A percentile compares a stretch with the other conserved stretches of the same genome.
Conservation (phyloP, 2,329 filamentous ascomycete genomes). For the Ophiosphaerella korrae region DNA sequence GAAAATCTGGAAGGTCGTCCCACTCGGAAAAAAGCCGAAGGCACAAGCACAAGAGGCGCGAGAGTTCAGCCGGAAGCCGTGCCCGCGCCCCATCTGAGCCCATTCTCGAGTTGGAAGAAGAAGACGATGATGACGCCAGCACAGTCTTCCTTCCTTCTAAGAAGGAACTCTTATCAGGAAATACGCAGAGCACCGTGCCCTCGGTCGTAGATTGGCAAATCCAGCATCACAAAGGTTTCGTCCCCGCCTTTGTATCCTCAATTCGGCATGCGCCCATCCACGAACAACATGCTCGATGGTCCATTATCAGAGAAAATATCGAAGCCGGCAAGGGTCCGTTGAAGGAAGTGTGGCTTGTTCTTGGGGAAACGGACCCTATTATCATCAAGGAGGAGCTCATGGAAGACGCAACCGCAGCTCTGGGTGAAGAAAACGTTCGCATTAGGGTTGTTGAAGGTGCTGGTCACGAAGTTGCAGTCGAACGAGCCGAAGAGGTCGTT, state of each 20-base stretch:
- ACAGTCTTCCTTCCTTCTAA: slow-evolving; percentile 29
- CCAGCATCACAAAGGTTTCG: slow-evolving; percentile 67
- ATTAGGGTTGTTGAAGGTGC: slow-evolving; percentile 61
- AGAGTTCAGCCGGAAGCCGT: slow-evolving; percentile 5
- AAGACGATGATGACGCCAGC: slow-evolving; percentile 8
- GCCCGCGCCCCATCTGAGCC: background rate
- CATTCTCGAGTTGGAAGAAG: slow-evolving; percentile 4
- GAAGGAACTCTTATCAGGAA: slow-evolving; percentile 54
- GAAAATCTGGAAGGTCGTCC: slow-evolving; percentile 2
- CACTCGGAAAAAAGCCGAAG: background rate
- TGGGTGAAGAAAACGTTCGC: slow-evolving; percentile 64
- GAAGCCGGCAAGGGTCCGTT: slow-evolving; percentile 44
- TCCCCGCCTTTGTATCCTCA: slow-evolving; percentile 71
- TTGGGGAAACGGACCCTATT: slow-evolving; percentile 70
- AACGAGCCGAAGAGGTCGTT: slow-evolving; percentile 63
- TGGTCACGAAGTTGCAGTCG: slow-evolving; percentile 73
- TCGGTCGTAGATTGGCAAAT: slow-evolving; percentile 73
- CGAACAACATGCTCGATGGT: slow-evolving; percentile 67
- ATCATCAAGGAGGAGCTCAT: slow-evolving; percentile 68
- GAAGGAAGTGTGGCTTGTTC: slow-evolving; percentile 65
- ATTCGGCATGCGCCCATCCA: slow-evolving; percentile 74
- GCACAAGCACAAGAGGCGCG: slow-evolving; percentile 7
- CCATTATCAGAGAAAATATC: slow-evolving; percentile 54
- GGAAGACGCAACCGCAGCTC: slow-evolving; percentile 62
- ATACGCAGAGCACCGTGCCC: slow-evolving; percentile 62